A percentile compares a stretch with the other conserved stretches of the same genome.
phyloP scores from a whole-genome alignment of 257 asterid genomes.

The Solanum dulcamara region DNA sequence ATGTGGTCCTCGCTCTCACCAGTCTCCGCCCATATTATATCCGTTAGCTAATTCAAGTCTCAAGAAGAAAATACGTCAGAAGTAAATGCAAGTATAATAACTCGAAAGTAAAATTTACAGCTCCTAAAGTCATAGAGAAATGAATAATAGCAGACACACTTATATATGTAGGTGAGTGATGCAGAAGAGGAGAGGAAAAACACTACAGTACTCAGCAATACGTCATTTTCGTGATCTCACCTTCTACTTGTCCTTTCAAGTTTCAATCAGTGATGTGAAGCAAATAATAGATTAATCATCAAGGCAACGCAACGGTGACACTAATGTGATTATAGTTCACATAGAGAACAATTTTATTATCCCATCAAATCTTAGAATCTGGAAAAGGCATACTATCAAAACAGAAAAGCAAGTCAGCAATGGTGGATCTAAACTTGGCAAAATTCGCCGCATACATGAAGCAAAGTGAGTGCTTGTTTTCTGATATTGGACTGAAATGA shows the following conservation, averaged over 20 bases:
- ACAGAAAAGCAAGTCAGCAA: background rate
- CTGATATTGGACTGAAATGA: background rate
- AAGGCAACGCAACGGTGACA: background rate
- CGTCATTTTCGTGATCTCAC: background rate
- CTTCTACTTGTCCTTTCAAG: background rate
- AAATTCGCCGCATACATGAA: background rate
- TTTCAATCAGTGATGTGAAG: background rate
- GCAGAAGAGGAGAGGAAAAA: background rate
- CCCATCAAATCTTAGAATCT: background rate
- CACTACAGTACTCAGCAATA: background rate
- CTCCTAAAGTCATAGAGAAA: background rate
- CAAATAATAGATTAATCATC: background rate
- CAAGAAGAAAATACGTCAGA: slow-evolving; percentile 3
- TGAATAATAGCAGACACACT: background rate
- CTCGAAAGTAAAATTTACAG: background rate
- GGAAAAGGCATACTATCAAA: background rate
- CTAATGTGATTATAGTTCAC: background rate
- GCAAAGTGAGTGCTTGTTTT: background rate
- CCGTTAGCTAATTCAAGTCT: slow-evolving; percentile 62
- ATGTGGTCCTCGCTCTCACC: slow-evolving; percentile 64
- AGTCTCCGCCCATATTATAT: slow-evolving; percentile 74
- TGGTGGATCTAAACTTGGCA: background rate
- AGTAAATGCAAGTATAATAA: background rate
- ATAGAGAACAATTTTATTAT: background rate
- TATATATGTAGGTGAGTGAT: background rate